Evolutionary conservation across 495 filamentous ascomycete species (phyloP).

Genomic region (Glarea lozoyensis): DNA sequence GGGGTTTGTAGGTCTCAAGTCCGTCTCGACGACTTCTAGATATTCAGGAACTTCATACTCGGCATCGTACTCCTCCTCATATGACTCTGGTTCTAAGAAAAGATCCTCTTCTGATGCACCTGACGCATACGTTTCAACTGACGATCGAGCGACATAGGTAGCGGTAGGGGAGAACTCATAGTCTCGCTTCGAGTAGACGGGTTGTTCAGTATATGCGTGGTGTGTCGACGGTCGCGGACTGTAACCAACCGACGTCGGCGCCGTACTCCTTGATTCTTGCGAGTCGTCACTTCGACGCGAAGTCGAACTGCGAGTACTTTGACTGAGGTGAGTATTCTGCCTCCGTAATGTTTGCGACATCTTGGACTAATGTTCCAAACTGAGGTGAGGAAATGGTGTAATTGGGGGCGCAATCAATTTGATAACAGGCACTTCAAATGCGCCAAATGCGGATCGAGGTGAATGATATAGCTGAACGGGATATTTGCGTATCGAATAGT

Average conservation of each 20-base stretch:
- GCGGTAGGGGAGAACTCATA: conserved; percentile 38
- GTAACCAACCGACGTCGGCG: conserved; percentile 51
- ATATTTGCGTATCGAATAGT: no score
- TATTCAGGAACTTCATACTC: conserved; percentile 48
- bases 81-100: conserved; percentile 45
- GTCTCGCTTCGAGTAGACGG: conserved; percentile 32
- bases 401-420: no score
- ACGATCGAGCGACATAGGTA: conserved; percentile 49
- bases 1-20: conserved; percentile 66
- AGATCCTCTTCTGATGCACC: conserved; percentile 54
- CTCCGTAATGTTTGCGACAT: conserved; percentile 12
- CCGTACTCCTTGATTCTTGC: conserved; percentile 57
- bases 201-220: conserved; percentile 27
- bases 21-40: conserved; percentile 46
- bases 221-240: conserved; percentile 46
- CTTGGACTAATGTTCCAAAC: background rate
- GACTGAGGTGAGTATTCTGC: conserved; percentile 24
- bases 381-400: no score
- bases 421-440: no score
- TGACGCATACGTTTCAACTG: conserved; percentile 74
- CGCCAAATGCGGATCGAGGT: no score
- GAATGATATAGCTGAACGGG: no score
- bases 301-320: conserved; percentile 41
- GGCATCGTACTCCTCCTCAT: conserved; percentile 34
- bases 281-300: conserved; percentile 56